phyloP scores from a whole-genome alignment of 192 early-diverging fungal species.

The Mortierella antarctica region DNA sequence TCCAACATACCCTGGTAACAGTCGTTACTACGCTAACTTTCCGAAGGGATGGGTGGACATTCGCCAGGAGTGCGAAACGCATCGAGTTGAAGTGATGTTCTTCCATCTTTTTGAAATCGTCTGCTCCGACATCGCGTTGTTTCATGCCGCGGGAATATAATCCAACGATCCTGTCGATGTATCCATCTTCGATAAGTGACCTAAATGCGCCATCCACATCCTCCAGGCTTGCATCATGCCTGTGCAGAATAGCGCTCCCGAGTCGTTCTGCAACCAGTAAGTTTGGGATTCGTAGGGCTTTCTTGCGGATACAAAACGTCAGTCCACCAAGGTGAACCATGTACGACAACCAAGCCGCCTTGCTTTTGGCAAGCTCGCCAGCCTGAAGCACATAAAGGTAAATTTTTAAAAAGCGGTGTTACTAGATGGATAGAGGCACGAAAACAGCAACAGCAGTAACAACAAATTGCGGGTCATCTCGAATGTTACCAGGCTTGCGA shows the following conservation, averaged over 20 bases:
- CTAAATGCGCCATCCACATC: constrained; percentile 26
- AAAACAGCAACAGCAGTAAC: constrained; percentile 17
- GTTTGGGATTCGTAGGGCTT: constrained; percentile 35
- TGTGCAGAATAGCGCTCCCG: constrained; percentile 20
- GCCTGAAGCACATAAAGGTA: constrained; percentile 17
- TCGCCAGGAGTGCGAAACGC: constrained; percentile 28
- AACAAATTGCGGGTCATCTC: constrained; percentile 8
- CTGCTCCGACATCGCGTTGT: not conserved
- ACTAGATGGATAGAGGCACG: constrained; percentile 11
- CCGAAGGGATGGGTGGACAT: constrained; percentile 41
- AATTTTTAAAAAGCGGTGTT: constrained; percentile 13
- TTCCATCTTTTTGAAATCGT: constrained; percentile 40
- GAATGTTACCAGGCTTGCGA: constrained; percentile 27
- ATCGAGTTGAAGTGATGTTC: constrained; percentile 45
- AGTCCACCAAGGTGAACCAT: constrained; percentile 44
- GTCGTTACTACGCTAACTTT: constrained; percentile 32
- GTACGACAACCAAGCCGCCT: constrained; percentile 39
- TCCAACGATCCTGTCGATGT: constrained; percentile 17
- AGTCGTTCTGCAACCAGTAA: constrained; percentile 37
- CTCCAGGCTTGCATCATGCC: constrained; percentile 18
- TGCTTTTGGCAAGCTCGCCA: constrained; percentile 12
- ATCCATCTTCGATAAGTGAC: constrained; percentile 9
- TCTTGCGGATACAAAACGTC: constrained; percentile 35
- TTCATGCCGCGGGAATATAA: constrained; percentile 26
- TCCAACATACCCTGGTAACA: constrained; percentile 33